Evolutionary conservation across 116 monocot species (phyloP).

Genomic region (Trichopus zeylanicus): DNA sequence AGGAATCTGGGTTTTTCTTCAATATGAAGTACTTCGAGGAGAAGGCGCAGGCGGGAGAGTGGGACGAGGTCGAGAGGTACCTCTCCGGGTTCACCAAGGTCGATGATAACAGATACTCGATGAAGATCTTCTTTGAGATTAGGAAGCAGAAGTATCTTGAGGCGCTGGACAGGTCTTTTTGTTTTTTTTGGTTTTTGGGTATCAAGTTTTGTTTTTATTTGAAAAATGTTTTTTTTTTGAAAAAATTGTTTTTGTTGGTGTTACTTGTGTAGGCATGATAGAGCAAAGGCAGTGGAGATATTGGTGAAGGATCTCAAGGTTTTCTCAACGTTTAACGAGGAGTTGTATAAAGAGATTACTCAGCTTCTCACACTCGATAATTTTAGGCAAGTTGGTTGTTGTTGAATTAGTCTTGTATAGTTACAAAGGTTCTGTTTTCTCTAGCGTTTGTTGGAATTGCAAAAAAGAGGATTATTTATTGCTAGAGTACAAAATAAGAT

Average conservation of each 20-base stretch:
- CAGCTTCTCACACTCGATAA: conserved; percentile 75
- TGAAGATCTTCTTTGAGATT: conserved; percentile 91
- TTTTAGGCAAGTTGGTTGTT: conserved; percentile 36
- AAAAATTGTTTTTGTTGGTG: background rate
- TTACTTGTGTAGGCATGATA: conserved; percentile 45
- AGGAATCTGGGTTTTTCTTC: conserved; percentile 78
- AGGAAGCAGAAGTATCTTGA: conserved; percentile 90
- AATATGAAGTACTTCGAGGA: conserved; percentile 83
- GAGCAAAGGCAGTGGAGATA: conserved; percentile 70
- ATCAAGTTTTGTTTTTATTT: background rate
- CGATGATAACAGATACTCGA: conserved; percentile 71
- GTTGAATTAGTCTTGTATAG: background rate
- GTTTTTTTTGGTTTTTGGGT: background rate
- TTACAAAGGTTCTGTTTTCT: no score
- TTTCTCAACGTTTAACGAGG: conserved; percentile 75
- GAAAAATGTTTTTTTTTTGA: background rate
- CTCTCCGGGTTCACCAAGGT: conserved; percentile 80
- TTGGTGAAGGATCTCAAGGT: conserved; percentile 80
- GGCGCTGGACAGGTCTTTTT: conserved; percentile 58
- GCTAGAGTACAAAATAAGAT: no score
- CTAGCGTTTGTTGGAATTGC: no score
- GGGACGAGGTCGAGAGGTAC: conserved; percentile 80
- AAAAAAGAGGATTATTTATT: no score
- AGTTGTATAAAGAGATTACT: conserved; percentile 75
- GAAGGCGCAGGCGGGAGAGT: conserved; percentile 56